Conservation (phyloP, 495 filamentous ascomycete genomes). For the Talaromyces thailandensis region DNA sequence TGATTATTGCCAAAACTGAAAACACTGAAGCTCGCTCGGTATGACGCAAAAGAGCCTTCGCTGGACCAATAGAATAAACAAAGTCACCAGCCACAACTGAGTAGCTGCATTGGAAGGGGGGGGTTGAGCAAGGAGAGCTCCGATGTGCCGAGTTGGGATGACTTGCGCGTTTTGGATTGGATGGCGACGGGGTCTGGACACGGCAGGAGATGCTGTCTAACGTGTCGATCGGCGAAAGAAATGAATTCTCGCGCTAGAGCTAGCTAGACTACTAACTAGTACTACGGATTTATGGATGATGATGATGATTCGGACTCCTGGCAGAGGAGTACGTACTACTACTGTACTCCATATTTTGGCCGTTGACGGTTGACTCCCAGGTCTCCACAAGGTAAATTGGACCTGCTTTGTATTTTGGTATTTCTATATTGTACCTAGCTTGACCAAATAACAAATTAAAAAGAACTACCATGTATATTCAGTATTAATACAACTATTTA, state of each 20-base stretch:
- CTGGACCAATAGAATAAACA: not conserved
- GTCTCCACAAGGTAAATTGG: not conserved
- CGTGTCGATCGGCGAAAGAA: not conserved
- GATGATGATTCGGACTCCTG: not conserved
- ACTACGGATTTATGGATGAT: no score
- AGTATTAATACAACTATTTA: no score
- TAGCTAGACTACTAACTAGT: no score
- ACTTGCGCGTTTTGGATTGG: not conserved
- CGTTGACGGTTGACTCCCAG: not conserved
- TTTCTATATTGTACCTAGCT: not conserved
- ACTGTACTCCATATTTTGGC: not conserved
- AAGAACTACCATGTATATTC: not conserved
- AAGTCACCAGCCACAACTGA: not conserved
- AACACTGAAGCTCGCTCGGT: not conserved
- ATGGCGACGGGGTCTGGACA: not conserved
- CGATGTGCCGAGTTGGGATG: not conserved
- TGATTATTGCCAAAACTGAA: not conserved
- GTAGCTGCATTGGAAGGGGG: no score
- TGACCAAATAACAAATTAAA: not conserved
- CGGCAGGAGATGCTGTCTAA: no score
- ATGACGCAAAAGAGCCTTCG: not conserved
- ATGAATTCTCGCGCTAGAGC: not conserved
- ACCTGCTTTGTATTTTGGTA: not conserved
- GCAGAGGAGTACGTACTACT: not conserved
- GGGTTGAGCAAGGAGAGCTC: not conserved